Conservation (phyloP, 345 rosid species). For the Eucalyptus erythrocorys region DNA sequence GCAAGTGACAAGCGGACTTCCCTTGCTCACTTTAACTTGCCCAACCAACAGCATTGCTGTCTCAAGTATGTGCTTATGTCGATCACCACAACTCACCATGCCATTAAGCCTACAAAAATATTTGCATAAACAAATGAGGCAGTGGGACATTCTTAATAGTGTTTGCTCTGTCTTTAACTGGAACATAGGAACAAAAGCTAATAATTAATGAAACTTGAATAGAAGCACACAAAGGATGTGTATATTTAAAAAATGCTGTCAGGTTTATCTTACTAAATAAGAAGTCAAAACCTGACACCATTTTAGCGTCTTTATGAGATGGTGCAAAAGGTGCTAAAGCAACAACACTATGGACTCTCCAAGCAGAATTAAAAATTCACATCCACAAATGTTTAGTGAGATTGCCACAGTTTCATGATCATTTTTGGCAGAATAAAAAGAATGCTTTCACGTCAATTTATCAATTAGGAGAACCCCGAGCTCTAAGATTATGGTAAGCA, state of each 20-base stretch:
- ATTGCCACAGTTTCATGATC: not conserved
- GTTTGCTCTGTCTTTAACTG: not conserved
- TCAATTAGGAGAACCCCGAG: not conserved
- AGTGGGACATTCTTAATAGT: not conserved
- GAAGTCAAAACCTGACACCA: not conserved
- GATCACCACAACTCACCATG: slow-evolving; percentile 84
- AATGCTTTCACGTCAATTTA: not conserved
- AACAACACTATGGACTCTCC: not conserved
- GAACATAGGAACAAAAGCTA: not conserved
- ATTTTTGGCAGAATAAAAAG: not conserved
- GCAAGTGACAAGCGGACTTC: slow-evolving; percentile 87
- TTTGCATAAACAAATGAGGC: not conserved
- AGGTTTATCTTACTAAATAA: not conserved
- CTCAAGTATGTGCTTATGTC: slow-evolving; percentile 66
- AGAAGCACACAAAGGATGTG: not conserved
- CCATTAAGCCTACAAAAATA: slow-evolving; percentile 54
- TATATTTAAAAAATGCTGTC: not conserved
- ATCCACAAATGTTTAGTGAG: not conserved
- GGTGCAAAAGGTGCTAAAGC: not conserved
- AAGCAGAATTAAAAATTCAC: not conserved
- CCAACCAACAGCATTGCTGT: slow-evolving; percentile 77
- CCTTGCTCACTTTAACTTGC: slow-evolving; percentile 94
- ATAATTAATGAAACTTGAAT: not conserved
- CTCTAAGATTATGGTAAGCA: not conserved
- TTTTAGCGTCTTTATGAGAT: not conserved